Conservation (phyloP, 495 filamentous ascomycete species). For the Lentithecium fluviatile region DNA sequence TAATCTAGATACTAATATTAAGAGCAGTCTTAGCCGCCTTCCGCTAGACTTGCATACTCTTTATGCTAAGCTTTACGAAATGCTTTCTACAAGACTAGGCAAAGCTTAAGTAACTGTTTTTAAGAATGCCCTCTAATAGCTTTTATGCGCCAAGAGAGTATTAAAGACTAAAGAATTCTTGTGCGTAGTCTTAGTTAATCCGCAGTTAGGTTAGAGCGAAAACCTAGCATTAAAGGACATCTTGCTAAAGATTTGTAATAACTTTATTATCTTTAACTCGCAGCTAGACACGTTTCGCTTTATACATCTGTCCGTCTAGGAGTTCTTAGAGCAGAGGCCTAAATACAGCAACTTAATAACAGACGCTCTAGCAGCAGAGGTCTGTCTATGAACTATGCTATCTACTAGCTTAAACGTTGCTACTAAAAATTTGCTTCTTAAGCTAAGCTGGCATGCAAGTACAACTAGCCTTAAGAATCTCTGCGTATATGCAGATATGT, state of each 20-base stretch:
- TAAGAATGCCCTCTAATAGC: constrained; percentile 32
- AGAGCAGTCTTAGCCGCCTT: constrained; percentile 33
- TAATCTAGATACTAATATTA: constrained; percentile 26
- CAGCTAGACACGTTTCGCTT: constrained; percentile 40
- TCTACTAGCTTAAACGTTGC: not conserved
- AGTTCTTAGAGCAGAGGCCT: constrained; percentile 30
- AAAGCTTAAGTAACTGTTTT: constrained; percentile 7
- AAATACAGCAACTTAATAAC: constrained; percentile 3
- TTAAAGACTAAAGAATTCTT: constrained; percentile 18
- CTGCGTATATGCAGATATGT: too few relatives aligned
- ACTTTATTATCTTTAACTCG: constrained; percentile 38
- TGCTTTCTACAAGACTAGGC: constrained; percentile 13
- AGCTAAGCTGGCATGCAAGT: not conserved
- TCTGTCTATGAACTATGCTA: constrained; percentile 16
- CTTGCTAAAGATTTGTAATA: constrained; percentile 37
- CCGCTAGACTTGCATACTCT: constrained; percentile 34
- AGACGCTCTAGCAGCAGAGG: constrained; percentile 15
- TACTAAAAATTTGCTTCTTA: not conserved
- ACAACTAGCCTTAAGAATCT: not conserved
- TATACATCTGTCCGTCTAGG: constrained; percentile 40
- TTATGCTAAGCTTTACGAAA: constrained; percentile 37
- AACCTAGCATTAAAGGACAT: constrained; percentile 24
- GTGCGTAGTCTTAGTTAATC: constrained; percentile 11
- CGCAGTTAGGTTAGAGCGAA: constrained; percentile 10
- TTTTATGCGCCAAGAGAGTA: constrained; percentile 31